Base-by-base conservation (phyloP, 2,329 filamentous ascomycete species). In the Beauveria asiatica region DNA sequence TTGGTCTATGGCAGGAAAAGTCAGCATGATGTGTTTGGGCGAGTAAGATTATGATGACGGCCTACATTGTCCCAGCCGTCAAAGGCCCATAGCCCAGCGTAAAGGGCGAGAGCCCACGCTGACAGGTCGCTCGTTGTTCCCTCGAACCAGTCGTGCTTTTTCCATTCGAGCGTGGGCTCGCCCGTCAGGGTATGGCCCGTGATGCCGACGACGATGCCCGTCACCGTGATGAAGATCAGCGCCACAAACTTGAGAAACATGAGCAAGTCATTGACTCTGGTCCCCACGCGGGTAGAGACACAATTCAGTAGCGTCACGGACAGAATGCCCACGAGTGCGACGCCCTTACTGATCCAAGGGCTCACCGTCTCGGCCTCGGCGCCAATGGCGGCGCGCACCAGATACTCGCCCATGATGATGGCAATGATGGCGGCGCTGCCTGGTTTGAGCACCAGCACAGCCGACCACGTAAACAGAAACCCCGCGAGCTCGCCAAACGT, bases 21-120 rank as follows among this genome's bases (percentile, higher is more conserved):
- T 69, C 30, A 64, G n/a, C n/a, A 51, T 21, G 42, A 30, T 37
- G 10, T 33, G 57, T 2, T 49, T 57, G 42, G 41, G 6, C 30
- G 7, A 25, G 19, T 0, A 5, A 25, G 11, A 33, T 3, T 5
- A 3, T 13, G 3, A 10, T 19, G n/a, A 9, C 5, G 51, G 79
- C 88, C 77, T 76, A 94, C 91, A 73, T 99, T 99, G 71, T 99
- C 94, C 94, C 94, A 99, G 33, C 94, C 94, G 71, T 99, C 94
- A 74, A 94, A 99, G 1, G 94, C 94, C 94, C 94, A 99, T 5
- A 99, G 80, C 9, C 94, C 94, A 17, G 92, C 93, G 72, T 99
- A 99, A 51, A 99, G 76, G 0, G 94, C 94, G 51, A 99, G 88
- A 3, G 94, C 94, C 89, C 92, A 97, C 65, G 86, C 87, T 51